phyloP scores from a whole-genome alignment of 495 filamentous ascomycete genomes.

The Cudoniella acicularis region DNA sequence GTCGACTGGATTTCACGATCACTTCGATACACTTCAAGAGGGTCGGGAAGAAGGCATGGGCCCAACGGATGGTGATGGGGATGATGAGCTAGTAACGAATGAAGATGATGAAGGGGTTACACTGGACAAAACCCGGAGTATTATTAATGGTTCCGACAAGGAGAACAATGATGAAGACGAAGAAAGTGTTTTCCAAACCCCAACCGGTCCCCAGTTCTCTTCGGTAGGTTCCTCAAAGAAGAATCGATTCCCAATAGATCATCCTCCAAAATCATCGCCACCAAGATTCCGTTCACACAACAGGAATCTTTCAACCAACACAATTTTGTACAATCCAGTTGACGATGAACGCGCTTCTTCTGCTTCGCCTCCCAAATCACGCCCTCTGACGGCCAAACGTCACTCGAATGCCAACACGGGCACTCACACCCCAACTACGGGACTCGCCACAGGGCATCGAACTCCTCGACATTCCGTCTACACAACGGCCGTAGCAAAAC shows the following conservation, averaged over 20 bases:
- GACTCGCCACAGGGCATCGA: conserved; percentile 34
- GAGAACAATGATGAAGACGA: conserved; percentile 30
- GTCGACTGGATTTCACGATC: conserved; percentile 38
- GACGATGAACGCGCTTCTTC: conserved; percentile 29
- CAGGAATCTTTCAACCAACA: conserved; percentile 72
- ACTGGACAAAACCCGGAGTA: conserved; percentile 11
- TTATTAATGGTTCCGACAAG: not conserved
- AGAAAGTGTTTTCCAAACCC: conserved; percentile 25
- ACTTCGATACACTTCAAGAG: not conserved
- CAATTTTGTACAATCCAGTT: conserved; percentile 68
- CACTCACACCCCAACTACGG: conserved; percentile 30
- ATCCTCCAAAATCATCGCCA: conserved; percentile 12
- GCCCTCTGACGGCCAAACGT: conserved; percentile 26
- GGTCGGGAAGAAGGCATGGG: conserved; percentile 30
- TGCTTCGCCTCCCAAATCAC: conserved; percentile 31
- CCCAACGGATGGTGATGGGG: conserved; percentile 69
- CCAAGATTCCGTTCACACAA: conserved; percentile 34
- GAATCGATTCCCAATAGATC: not conserved
- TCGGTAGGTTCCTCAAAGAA: conserved; percentile 3
- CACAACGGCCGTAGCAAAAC: conserved; percentile 27
- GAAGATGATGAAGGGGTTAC: conserved; percentile 54
- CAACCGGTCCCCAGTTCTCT: conserved; percentile 12
- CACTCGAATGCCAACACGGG: conserved; percentile 34
- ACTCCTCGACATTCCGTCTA: conserved; percentile 47
- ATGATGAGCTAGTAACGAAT: conserved; percentile 85